These are phyloP conservation scores for Trichoderma koningii DNA, from an alignment of 2,329 filamentous ascomycete species.

Conservation along the genomic window DNA sequence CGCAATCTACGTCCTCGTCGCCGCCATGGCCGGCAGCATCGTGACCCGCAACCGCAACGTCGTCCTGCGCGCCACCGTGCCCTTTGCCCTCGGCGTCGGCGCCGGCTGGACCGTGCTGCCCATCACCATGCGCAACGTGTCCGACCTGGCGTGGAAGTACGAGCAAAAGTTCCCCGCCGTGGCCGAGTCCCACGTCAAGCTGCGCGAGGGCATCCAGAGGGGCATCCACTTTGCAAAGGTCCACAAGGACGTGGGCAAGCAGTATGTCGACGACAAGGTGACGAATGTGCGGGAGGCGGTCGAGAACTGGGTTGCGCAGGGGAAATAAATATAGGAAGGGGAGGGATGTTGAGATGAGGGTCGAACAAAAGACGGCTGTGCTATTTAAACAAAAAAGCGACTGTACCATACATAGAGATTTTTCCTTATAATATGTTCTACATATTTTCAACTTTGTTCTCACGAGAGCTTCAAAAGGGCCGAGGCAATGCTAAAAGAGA, in stretches of 20 bases:
- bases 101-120: slow-evolving; percentile 85
- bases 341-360: neutral
- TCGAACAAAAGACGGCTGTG: slow-evolving; percentile 42
- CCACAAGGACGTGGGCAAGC: slow-evolving; percentile 69
- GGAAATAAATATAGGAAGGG: slow-evolving; percentile 69
- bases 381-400: slow-evolving; percentile 32
- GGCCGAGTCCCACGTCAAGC: slow-evolving; percentile 75
- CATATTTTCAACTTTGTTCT: slow-evolving; percentile 17
- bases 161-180: slow-evolving; percentile 86
- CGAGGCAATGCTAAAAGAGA: slow-evolving; percentile 10
- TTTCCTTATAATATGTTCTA: slow-evolving; percentile 35
- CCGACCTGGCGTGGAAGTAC: slow-evolving; percentile 85
- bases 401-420: slow-evolving; percentile 45
- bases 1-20: slow-evolving; percentile 86
- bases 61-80: slow-evolving; percentile 73
- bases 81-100: slow-evolving; percentile 76
- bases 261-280: slow-evolving; percentile 80
- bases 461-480: neutral
- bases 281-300: slow-evolving; percentile 72
- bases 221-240: slow-evolving; percentile 73
- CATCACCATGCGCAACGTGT: slow-evolving; percentile 85
- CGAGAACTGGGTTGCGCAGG: slow-evolving; percentile 90
- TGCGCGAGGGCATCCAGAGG: slow-evolving; percentile 68
- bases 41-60: slow-evolving; percentile 85
- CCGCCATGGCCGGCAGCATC: slow-evolving; percentile 93